phyloP scores from a whole-genome alignment of 768 basidiomycete species.

The Sistotremastrum niveocremeum region DNA sequence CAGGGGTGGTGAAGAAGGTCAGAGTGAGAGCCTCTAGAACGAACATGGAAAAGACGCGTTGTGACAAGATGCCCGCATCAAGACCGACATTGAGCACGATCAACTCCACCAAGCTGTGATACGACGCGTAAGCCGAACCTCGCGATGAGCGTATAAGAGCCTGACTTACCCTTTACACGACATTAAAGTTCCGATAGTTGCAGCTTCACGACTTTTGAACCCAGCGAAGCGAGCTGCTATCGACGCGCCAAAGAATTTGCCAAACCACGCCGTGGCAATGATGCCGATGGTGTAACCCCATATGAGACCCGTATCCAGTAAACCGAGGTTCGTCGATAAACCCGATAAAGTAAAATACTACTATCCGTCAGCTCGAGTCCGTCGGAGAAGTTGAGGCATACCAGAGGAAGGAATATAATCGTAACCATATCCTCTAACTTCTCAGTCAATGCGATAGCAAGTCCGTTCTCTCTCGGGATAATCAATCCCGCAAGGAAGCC shows the following conservation, averaged over 20 bases:
- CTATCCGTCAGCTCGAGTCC: neutral
- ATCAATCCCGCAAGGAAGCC: conserved; percentile 73
- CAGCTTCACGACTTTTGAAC: conserved; percentile 69
- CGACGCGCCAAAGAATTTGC: conserved; percentile 83
- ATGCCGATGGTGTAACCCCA: conserved; percentile 88
- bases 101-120: conserved; percentile 67
- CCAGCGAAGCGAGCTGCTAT: conserved; percentile 52
- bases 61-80: conserved; percentile 59
- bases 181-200: conserved; percentile 86
- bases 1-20: conserved; percentile 78
- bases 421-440: conserved; percentile 95
- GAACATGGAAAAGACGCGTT: conserved; percentile 88
- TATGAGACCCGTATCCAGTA: conserved; percentile 72
- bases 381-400: conserved; percentile 14
- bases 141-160: too few relatives aligned
- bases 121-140: neutral
- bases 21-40: conserved; percentile 73
- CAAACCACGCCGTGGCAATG: conserved; percentile 59
- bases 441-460: conserved; percentile 79
- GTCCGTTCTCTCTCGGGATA: conserved; percentile 79
- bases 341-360: conserved; percentile 92
- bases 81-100: conserved; percentile 95
- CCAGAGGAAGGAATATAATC: conserved; percentile 79
- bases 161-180: conserved; percentile 77
- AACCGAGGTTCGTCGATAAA: conserved; percentile 73